A percentile compares a stretch with the other conserved stretches of the same genome.
Conservation (phyloP, 2,329 filamentous ascomycete species). For the Teratosphaeriaceae sp. region DNA sequence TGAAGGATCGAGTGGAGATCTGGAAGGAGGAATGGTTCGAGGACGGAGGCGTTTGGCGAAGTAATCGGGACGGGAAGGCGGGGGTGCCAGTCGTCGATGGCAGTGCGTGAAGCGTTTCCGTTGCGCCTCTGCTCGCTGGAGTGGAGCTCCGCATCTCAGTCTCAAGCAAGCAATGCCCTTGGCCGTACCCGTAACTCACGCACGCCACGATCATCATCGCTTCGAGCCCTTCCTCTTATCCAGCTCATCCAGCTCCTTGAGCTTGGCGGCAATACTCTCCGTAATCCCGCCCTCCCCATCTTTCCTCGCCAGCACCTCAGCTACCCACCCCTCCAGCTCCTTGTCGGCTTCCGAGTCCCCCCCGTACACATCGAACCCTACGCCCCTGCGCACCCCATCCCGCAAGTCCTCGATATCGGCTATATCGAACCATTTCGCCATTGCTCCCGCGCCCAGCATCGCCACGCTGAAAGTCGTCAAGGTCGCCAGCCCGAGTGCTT, state of each 20-base stretch:
- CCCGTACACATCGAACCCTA: conserved; percentile 53
- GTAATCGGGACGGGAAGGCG: conserved; percentile 67
- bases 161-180: too few relatives aligned
- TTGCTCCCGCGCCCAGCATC: conserved; percentile 66
- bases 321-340: conserved; percentile 50
- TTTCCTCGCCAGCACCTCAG: conserved; percentile 42
- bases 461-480: conserved; percentile 73
- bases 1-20: conserved; percentile 83
- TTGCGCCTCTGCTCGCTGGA: too few relatives aligned
- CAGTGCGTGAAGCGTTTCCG: neutral
- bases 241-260: conserved; percentile 24
- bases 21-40: conserved; percentile 94
- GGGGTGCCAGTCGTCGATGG: conserved; percentile 35
- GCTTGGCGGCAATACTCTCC: conserved; percentile 23
- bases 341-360: conserved; percentile 44
- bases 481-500: conserved; percentile 80
- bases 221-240: conserved; percentile 10
- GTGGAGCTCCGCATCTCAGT: too few relatives aligned
- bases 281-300: conserved; percentile 35
- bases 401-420: conserved; percentile 46
- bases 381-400: conserved; percentile 52
- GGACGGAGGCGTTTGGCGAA: conserved; percentile 74
- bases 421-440: conserved; percentile 72
- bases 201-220: neutral
- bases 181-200: neutral